Evolutionary conservation across 352 stramenopile genomes (phyloP).

Genomic region (Phytophthora sansomeana): DNA sequence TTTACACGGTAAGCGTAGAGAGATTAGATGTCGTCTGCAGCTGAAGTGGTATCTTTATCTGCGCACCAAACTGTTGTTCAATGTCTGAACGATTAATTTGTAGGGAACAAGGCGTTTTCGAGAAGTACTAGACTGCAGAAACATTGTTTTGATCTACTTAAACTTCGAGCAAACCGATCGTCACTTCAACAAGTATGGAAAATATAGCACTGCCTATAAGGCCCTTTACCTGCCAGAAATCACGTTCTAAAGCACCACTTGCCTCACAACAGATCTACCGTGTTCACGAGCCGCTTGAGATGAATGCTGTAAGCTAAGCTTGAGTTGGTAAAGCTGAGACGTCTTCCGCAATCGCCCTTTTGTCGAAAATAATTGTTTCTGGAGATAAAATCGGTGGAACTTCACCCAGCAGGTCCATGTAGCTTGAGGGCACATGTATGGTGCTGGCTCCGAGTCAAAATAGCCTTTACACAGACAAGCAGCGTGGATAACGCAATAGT

Average conservation of each 20-base stretch:
- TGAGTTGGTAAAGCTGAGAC: conserved; percentile 14
- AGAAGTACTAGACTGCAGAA: too few species aligned
- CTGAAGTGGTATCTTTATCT: too few species aligned
- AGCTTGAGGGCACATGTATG: neutral
- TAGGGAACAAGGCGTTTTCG: too few species aligned
- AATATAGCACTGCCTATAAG: too few species aligned
- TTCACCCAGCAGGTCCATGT: neutral
- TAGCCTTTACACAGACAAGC: conserved; percentile 12
- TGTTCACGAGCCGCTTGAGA: neutral
- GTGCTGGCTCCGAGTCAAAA: neutral
- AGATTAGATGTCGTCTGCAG: too few species aligned
- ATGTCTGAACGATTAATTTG: too few species aligned
- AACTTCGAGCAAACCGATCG: too few species aligned
- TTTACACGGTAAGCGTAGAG: too few species aligned
- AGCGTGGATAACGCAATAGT: conserved; percentile 18
- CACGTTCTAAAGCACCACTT: neutral
- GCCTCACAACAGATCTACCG: too few species aligned
- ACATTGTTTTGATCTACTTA: too few species aligned
- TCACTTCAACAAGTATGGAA: too few species aligned
- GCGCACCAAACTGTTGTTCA: too few species aligned
- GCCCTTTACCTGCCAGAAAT: neutral
- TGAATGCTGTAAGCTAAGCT: neutral
- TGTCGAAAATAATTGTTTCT: neutral
- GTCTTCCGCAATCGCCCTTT: conserved; percentile 17
- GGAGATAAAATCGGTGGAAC: conserved; percentile 7